These are phyloP conservation scores for Kappamyces sp. DNA, from an alignment of 192 early-diverging fungal genomes.

Conservation along the genomic window DNA sequence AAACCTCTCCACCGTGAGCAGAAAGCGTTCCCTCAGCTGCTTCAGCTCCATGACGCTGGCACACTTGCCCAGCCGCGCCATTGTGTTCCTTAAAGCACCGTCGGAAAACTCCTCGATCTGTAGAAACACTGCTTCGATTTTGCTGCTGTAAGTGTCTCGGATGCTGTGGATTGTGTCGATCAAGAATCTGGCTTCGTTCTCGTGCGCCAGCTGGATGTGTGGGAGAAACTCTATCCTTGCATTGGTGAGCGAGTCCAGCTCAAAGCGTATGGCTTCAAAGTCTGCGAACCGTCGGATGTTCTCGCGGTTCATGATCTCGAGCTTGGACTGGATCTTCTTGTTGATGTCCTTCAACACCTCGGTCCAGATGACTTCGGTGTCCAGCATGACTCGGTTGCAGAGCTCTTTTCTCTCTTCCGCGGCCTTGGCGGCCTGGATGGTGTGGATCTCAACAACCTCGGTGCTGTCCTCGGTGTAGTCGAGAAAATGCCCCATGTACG, in stretches of 20 bases:
- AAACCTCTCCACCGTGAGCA: not conserved
- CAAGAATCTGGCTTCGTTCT: conserved; percentile 12
- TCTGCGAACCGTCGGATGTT: not conserved
- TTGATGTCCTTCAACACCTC: not conserved
- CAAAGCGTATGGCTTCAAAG: not conserved
- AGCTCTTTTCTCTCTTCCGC: not conserved
- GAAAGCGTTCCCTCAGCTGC: not conserved
- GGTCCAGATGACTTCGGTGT: not conserved
- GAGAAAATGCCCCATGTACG: conserved; percentile 8
- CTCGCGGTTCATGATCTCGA: not conserved
- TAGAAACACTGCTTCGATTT: conserved; percentile 2
- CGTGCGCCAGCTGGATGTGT: not conserved
- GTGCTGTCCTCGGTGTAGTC: not conserved
- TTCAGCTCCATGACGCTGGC: not conserved
- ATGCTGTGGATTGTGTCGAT: not conserved
- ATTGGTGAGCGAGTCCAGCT: not conserved
- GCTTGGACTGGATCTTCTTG: not conserved
- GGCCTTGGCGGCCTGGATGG: not conserved
- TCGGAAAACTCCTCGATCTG: not conserved
- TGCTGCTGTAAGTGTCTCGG: not conserved
- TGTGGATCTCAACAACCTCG: conserved; percentile 6
- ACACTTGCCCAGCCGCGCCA: not conserved
- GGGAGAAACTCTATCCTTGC: not conserved
- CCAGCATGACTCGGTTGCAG: not conserved
- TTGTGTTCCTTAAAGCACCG: not conserved